Evolutionary conservation across 129 eudicot species (phyloP), one percentile per base, ranked within the genome.

Genomic region (Chrysanthemum makinoi): DNA sequence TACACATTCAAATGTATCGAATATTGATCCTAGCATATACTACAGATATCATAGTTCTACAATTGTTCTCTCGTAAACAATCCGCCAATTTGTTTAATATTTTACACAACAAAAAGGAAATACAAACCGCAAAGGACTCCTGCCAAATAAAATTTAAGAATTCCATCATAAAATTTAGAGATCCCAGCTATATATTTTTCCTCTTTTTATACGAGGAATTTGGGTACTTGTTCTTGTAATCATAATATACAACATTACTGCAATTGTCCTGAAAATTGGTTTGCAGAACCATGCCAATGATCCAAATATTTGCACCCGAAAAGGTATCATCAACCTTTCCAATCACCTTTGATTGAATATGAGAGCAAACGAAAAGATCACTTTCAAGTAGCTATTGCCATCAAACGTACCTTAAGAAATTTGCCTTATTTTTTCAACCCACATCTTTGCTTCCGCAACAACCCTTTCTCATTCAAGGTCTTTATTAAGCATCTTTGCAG

Each of bases 391-490:
- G 20, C 69, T 80, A 46, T 66, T 74, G 13, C 59, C 86, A 73
- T 85, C 91, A 44, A 72, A 80, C 62, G 80, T 83, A 44, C 82
- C 82, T 74, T 80, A 80, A 69, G 80, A 84, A 68, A 52, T 84
- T 46, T 86, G 91, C 22, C 95, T 79, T 76, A 95, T 85, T 53
- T 92, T 87, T 47, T 88, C 98, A 6, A 95, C 96, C 98, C 98
- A 93, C 95, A 93, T 87, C 71, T 93, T 93, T 5, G 98, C 98
- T 79, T 93, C 98, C 10, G 98, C 98, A 62, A 93, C 98, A 10
- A 96, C 98, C 24, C 95, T 72, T 77, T 93, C 98, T 64, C 98
- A 77, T 14, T 86, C 96, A 66, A 88, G 71, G 60, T 86, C 90
- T 72, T 83, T 75, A 61, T 83, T 86, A 26, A 86, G 75, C 86